Base-by-base conservation (phyloP, 306 rosid genomes). In the Vachellia collinsii region DNA sequence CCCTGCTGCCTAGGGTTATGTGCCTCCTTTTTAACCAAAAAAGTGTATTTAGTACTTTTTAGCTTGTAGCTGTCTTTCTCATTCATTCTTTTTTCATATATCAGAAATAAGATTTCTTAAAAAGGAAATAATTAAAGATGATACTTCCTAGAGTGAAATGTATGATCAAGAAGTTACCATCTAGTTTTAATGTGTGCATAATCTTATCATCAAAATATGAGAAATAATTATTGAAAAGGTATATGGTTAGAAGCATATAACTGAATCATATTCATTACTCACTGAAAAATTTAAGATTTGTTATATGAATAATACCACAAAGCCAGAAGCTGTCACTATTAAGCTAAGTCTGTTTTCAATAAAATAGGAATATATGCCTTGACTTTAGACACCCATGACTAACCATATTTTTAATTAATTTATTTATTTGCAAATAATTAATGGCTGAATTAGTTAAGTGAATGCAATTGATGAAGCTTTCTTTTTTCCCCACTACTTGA, bases 381-480 rank as follows among this genome's bases (percentile, higher is more conserved):
- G 43, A 20, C 25, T 37, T 80, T 51, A 36, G 70, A 13, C 11
- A 70, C 48, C 77, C 61, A 44, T 83, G 48, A 43, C 63, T 16
- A 11, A 37, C 50, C 37, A 25, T 42, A 42, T 43, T 42, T 34
- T 76, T 25, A 11, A 46, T 46, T 62, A 11, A 23, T 11, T 1
- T 11, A 22, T 22, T 59, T 29, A 29, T 62, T 64, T 22, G 71
- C 17, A 59, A 34, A 46, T 10, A 51, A 76, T 84, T 72, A 69
- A 53, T 76, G 76, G 81, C 23, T 72, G 68, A 78, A 19, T 22
- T 76, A 66, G 44, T 66, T 75, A 67, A 61, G 72, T 64, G 71
- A 59, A 80, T 67, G 80, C 38, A 76, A 43, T 75, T 64, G 13
- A 73, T 74, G 36, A 80, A 70, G 70, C 54, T 63, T 42, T 72